Percentiles rank a stretch among this genome's conserved stretches.
Evolutionary conservation across 208 protist genomes (phyloP).

Genomic region (Naegleria lovaniensis): DNA sequence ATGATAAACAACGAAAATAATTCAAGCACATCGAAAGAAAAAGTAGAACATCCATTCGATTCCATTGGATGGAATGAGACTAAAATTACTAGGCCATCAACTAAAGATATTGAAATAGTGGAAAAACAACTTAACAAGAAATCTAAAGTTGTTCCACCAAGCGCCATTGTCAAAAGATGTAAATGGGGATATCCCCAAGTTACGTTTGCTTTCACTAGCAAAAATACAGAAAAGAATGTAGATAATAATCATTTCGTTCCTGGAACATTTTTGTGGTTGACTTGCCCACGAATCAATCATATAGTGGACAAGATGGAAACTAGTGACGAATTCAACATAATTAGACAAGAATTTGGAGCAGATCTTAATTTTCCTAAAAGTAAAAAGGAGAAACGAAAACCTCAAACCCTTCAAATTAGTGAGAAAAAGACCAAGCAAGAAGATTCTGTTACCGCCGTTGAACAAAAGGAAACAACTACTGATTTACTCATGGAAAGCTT

Average conservation of each 20-base stretch:
- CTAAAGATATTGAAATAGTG: background rate
- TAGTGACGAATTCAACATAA: background rate
- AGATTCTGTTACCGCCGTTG: background rate
- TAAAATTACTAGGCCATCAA: background rate
- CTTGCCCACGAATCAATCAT: background rate
- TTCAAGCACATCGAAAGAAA: background rate
- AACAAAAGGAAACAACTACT: background rate
- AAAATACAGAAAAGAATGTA: background rate
- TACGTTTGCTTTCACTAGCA: background rate
- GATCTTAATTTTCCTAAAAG: background rate
- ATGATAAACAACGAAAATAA: too few relatives aligned
- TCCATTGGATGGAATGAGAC: background rate
- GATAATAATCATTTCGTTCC: background rate
- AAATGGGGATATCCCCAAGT: constrained; percentile 28
- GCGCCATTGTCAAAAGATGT: background rate
- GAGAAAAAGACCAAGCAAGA: background rate
- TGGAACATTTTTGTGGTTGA: constrained; percentile 23
- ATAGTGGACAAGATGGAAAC: background rate
- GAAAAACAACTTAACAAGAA: background rate
- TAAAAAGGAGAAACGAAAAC: background rate
- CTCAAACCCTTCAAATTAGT: background rate
- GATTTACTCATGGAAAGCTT: background rate
- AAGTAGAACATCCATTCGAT: background rate
- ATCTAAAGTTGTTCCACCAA: background rate
- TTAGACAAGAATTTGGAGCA: background rate